phyloP scores from a whole-genome alignment of 345 rosid species.

The Cardamine occulta region DNA sequence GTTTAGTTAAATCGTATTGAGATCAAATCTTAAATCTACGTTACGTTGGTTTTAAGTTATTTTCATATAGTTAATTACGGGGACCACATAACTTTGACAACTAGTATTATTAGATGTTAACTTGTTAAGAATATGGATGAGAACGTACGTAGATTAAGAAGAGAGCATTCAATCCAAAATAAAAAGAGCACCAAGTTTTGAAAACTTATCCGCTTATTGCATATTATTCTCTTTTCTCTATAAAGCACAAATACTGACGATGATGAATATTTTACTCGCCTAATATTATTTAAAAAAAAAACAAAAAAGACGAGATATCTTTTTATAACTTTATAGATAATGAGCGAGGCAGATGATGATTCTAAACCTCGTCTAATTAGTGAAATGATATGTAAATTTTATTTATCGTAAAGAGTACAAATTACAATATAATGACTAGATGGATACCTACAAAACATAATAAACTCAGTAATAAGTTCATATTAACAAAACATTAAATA shows the following conservation, averaged over 20 bases:
- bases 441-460: conserved; percentile 1
- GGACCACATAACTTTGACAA: conserved; percentile 26
- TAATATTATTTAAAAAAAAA: too few species aligned
- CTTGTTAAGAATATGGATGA: conserved; percentile 32
- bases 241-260: neutral
- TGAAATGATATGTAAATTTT: neutral
- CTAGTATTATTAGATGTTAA: conserved; percentile 6
- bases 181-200: conserved; percentile 16
- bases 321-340: neutral
- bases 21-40: neutral
- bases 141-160: conserved; percentile 26
- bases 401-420: neutral
- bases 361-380: conserved; percentile 12
- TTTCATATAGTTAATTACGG: conserved; percentile 10
- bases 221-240: neutral
- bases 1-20: neutral
- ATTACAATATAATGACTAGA: neutral
- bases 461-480: neutral
- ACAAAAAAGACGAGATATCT: neutral
- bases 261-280: neutral
- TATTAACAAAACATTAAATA: conserved; percentile 7
- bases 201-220: conserved; percentile 2
- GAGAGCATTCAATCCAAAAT: conserved; percentile 26
- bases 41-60: conserved; percentile 9
- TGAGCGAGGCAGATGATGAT: conserved; percentile 2